Percentiles rank a stretch among this genome's conserved stretches.
phyloP scores from a whole-genome alignment of 441 rosid species.

The Erysimum cheiri region DNA sequence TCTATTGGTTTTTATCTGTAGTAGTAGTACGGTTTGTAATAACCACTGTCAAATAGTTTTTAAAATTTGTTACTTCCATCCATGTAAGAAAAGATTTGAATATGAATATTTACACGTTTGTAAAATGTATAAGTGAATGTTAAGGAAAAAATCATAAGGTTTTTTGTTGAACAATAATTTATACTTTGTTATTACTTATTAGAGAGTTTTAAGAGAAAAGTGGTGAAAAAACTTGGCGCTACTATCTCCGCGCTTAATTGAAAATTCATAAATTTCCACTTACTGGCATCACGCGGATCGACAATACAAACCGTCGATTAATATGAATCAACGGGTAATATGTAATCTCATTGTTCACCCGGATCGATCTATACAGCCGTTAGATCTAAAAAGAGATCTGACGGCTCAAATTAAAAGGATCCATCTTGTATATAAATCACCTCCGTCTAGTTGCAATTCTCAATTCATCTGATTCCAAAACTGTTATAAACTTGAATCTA shows the following conservation, averaged over 20 bases:
- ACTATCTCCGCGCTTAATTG: background rate
- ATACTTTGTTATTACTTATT: background rate
- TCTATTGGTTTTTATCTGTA: too few relatives aligned
- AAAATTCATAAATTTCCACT: background rate
- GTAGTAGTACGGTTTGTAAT: too few relatives aligned
- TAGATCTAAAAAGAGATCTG: slow-evolving; percentile 10
- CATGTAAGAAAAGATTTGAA: background rate
- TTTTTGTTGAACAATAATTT: background rate
- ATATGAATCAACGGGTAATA: background rate
- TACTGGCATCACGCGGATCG: slow-evolving; percentile 14
- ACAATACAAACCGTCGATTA: slow-evolving; percentile 10
- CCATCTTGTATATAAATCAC: slow-evolving; percentile 21
- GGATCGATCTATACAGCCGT: slow-evolving; percentile 25
- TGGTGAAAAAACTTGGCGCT: background rate
- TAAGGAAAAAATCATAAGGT: background rate
- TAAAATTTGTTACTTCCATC: background rate
- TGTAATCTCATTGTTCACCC: background rate
- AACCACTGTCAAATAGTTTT: background rate
- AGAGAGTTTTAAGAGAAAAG: background rate
- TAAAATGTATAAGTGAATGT: background rate
- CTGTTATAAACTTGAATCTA: background rate
- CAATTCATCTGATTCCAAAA: background rate
- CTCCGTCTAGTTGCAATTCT: background rate
- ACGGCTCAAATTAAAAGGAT: slow-evolving; percentile 25
- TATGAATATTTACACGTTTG: background rate